Evolutionary conservation across 2,329 filamentous ascomycete genomes (phyloP).

Genomic region (Karstenula rhodostoma): DNA sequence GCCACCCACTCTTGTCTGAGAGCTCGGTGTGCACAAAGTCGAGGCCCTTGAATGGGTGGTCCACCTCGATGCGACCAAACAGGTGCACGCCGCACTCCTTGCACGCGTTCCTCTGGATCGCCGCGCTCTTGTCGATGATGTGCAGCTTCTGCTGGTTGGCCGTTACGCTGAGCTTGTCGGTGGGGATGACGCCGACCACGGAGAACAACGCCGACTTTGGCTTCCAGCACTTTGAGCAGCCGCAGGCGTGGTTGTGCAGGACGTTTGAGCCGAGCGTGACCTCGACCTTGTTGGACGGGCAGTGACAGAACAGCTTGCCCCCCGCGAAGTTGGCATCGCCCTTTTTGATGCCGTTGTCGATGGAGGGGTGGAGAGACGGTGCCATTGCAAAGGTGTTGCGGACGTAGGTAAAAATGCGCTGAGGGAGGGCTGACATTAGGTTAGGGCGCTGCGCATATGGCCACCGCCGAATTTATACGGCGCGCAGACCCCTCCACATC

Average conservation of each 20-base stretch:
- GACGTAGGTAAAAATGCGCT: background rate
- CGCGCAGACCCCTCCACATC: background rate
- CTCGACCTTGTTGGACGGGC: constrained; percentile 63
- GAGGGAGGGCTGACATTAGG: constrained; percentile 1
- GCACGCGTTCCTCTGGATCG: constrained; percentile 62
- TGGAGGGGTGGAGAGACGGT: constrained; percentile 66
- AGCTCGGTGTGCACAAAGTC: constrained; percentile 71
- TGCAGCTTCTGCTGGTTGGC: constrained; percentile 66
- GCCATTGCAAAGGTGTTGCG: constrained; percentile 36
- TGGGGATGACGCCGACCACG: constrained; percentile 68
- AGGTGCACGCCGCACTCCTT: constrained; percentile 64
- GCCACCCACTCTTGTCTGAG: constrained; percentile 69
- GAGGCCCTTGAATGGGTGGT: constrained; percentile 71
- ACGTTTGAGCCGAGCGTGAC: constrained; percentile 67
- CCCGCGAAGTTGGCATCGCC: constrained; percentile 64
- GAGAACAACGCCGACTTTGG: constrained; percentile 70
- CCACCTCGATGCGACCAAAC: constrained; percentile 70
- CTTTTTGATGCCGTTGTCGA: constrained; percentile 69
- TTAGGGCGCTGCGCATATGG: background rate
- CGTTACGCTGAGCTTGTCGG: constrained; percentile 63
- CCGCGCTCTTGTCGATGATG: constrained; percentile 63
- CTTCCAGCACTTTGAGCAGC: constrained; percentile 78
- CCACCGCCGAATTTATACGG: background rate
- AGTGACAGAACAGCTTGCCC: constrained; percentile 70
- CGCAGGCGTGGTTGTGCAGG: constrained; percentile 74